Evolutionary conservation across 2,329 filamentous ascomycete species (phyloP).

Genomic region (Epichloe sp.): DNA sequence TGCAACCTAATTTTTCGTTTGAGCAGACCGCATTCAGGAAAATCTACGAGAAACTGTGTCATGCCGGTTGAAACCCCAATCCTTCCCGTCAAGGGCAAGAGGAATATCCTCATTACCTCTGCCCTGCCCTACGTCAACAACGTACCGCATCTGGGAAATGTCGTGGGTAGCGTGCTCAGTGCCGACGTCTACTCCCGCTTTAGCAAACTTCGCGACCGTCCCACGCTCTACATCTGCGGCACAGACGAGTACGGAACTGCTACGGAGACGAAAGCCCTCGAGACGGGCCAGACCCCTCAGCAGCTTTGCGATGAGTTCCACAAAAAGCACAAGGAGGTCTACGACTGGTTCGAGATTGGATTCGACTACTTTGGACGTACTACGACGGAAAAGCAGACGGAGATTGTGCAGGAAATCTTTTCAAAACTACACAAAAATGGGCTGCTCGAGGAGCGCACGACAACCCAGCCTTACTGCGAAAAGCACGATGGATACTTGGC

Average conservation of each 20-base stretch:
- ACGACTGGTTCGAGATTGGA: constrained; percentile 89
- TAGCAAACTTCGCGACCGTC: constrained; percentile 65
- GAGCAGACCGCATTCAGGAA: not conserved
- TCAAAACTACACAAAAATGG: constrained; percentile 76
- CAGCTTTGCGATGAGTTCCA: constrained; percentile 90
- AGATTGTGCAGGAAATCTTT: constrained; percentile 90
- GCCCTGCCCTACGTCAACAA: constrained; percentile 73
- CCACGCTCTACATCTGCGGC: constrained; percentile 76
- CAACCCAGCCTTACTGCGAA: constrained; percentile 83
- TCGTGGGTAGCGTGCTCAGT: constrained; percentile 75
- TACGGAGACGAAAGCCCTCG: constrained; percentile 88
- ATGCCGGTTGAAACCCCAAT: constrained; percentile 25
- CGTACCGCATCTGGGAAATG: constrained; percentile 76
- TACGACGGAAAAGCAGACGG: constrained; percentile 75
- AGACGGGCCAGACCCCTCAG: constrained; percentile 69
- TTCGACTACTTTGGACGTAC: constrained; percentile 95
- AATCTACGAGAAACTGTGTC: not conserved
- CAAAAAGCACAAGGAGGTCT: constrained; percentile 77
- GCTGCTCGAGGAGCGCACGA: constrained; percentile 74
- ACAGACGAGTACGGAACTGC: constrained; percentile 87
- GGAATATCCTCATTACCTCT: constrained; percentile 81
- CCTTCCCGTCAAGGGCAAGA: constrained; percentile 58
- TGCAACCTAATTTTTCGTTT: not conserved
- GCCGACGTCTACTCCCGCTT: constrained; percentile 79
- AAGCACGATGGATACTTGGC: constrained; percentile 64